Conservation (phyloP, 2,329 filamentous ascomycete genomes). For the Neonectria punicea region DNA sequence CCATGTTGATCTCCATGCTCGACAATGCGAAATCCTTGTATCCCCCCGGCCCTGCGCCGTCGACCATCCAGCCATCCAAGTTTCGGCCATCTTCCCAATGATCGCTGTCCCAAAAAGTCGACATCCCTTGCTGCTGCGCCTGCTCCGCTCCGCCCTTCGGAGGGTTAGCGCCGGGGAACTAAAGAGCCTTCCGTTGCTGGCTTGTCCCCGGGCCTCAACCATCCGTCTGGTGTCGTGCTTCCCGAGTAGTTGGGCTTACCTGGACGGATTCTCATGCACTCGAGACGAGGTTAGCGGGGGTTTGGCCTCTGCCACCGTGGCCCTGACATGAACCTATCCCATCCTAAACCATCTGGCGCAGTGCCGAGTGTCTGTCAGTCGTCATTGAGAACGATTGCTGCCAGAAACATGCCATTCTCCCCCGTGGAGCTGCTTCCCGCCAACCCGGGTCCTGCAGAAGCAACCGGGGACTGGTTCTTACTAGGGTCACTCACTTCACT, state of each 20-base stretch:
- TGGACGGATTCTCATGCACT: constrained; percentile 4
- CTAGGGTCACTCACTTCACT: constrained; percentile 5
- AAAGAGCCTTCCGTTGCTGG: constrained; percentile 13
- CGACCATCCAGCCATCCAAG: constrained; percentile 8
- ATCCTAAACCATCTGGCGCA: constrained; percentile 4
- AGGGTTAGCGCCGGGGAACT: constrained; percentile 27
- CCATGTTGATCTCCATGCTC: constrained; percentile 17
- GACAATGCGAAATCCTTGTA: constrained; percentile 17
- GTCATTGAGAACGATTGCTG: background rate
- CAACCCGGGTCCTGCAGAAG: constrained; percentile 3
- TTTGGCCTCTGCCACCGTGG: constrained; percentile 1
- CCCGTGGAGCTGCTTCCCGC: constrained; percentile 1
- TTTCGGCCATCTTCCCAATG: constrained; percentile 1
- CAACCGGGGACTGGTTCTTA: background rate
- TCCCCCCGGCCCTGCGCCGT: constrained; percentile 6
- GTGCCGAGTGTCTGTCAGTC: background rate
- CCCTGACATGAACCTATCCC: constrained; percentile 13
- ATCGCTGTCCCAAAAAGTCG: constrained; percentile 1
- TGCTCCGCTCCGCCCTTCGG: constrained; percentile 7
- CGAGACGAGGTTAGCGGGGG: constrained; percentile 1
- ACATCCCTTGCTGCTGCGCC: constrained; percentile 3
- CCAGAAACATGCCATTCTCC: constrained; percentile 11
- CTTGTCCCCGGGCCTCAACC: constrained; percentile 6
- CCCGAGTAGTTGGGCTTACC: constrained; percentile 15
- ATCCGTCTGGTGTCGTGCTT: constrained; percentile 11